Percentiles rank a stretch among this genome's conserved stretches.
phyloP scores from a whole-genome alignment of 345 rosid species.

The Turnera subulata region DNA sequence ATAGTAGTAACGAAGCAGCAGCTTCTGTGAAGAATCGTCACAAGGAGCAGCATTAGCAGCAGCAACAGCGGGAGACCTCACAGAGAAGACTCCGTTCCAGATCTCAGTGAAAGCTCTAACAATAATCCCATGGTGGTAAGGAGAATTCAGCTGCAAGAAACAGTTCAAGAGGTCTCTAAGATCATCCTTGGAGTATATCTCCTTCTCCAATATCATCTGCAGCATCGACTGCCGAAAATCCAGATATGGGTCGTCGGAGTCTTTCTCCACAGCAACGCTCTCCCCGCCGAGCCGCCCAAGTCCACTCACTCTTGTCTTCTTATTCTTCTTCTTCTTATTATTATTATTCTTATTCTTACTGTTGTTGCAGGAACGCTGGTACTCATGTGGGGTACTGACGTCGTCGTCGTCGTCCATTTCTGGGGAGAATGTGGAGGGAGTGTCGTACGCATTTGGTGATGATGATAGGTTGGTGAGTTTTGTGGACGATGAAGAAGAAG shows the following conservation, averaged over 20 bases:
- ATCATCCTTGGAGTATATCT: conserved; percentile 79
- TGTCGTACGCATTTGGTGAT: conserved; percentile 10
- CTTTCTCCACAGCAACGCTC: conserved; percentile 89
- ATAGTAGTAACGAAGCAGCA: not conserved
- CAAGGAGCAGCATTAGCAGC: no score
- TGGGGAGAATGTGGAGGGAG: conserved; percentile 36
- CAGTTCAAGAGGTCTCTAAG: conserved; percentile 76
- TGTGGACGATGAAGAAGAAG: conserved; percentile 25
- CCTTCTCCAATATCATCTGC: conserved; percentile 89
- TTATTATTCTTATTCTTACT: no score
- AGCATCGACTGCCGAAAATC: conserved; percentile 93
- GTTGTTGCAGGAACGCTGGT: no score
- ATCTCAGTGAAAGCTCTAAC: conserved; percentile 89
- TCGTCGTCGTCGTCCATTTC: not conserved
- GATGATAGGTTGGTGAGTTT: conserved; percentile 11
- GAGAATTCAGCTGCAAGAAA: conserved; percentile 77
- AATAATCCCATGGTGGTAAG: conserved; percentile 71
- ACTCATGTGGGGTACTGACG: no score
- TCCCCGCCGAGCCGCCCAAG: conserved; percentile 56
- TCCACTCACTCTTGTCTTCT: no score
- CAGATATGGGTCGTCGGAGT: conserved; percentile 83
- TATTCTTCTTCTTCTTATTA: no score
- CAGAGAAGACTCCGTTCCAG: conserved; percentile 79
- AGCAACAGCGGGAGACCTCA: conserved; percentile 13
- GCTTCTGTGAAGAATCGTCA: not conserved